A percentile compares a stretch with the other conserved stretches of the same genome.
phyloP scores from a whole-genome alignment of 306 rosid species.

The Argentina anserina region DNA sequence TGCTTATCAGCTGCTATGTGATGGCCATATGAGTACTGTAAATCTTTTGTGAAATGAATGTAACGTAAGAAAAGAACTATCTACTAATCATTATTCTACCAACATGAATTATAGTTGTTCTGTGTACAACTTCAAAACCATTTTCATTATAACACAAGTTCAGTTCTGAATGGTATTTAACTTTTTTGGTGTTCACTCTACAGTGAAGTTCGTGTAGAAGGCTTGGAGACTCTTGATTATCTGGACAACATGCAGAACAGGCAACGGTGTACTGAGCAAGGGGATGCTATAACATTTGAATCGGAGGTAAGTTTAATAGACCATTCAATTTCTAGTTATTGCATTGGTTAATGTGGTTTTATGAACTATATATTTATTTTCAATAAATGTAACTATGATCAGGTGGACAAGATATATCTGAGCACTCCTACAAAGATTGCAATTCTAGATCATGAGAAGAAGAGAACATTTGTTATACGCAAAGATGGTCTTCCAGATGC shows the following conservation, averaged over 20 bases:
- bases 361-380: background rate
- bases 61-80: background rate
- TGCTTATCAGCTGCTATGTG: background rate
- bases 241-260: slow-evolving; percentile 80
- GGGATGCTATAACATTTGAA: slow-evolving; percentile 96
- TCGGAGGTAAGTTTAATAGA: slow-evolving; percentile 60
- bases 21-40: background rate
- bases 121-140: background rate
- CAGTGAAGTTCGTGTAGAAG: slow-evolving; percentile 99
- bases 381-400: slow-evolving; percentile 4
- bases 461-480: slow-evolving; percentile 87
- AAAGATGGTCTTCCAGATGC: slow-evolving; percentile 99
- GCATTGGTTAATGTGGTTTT: slow-evolving; percentile 12
- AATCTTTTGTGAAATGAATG: background rate
- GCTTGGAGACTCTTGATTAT: slow-evolving; percentile 92
- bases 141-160: background rate
- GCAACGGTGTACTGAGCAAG: slow-evolving; percentile 91
- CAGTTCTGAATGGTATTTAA: slow-evolving; percentile 19
- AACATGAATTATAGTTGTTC: background rate
- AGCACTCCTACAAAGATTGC: slow-evolving; percentile 95
- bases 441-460: slow-evolving; percentile 92
- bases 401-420: slow-evolving; percentile 95
- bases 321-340: background rate
- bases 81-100: background rate
- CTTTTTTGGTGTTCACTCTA: slow-evolving; percentile 49